Evolutionary conservation across 805 yeast genomes (phyloP), one percentile per base, ranked within the genome.

Genomic region (Candida michaelii): DNA sequence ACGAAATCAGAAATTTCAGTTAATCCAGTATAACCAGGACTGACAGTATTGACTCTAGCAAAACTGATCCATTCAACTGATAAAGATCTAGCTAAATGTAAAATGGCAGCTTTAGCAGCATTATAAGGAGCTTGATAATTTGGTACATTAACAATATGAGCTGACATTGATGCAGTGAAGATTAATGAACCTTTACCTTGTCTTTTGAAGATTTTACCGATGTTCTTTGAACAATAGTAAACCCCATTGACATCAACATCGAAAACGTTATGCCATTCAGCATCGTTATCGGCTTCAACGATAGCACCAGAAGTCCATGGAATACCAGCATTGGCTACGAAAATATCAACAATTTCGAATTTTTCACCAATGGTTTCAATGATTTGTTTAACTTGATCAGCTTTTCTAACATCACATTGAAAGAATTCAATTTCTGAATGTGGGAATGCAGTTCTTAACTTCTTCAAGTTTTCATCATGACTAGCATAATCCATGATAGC

Each of bases 161-260:
- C 96, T 19, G 93, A 84, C 86, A 89, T 89, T 30, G 95, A 86
- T 4, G 95, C 89, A 4, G 97, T 89, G 63, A 85, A 74, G 52
- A 89, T 80, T 53, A 89, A 71, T 1, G 95, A 83, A 24, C 97
- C 96, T 45, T 63, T 65, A 13, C 86, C 85, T 57, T 85, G 89
- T 54, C 76, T 67, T 61, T 79, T 78, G 74, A 89, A 89, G 44
- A 82, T 72, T 50, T 69, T 69, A 39, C 96, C 97, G 30, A 82
- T 77, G 40, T 75, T 68, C 67, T 84, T 83, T 47, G 95, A 83
- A 57, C 90, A 78, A 65, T 84, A 84, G 68, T 82, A 88, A 34
- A 84, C 85, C 9, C 93, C 89, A 58, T 85, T 82, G 47, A 89
- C 69, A 59, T 89, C 93, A 42, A 85, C 78, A 57, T 80, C 77